Conservation (phyloP, 1,284 basidiomycete genomes). For the Volvariella volvacea region DNA sequence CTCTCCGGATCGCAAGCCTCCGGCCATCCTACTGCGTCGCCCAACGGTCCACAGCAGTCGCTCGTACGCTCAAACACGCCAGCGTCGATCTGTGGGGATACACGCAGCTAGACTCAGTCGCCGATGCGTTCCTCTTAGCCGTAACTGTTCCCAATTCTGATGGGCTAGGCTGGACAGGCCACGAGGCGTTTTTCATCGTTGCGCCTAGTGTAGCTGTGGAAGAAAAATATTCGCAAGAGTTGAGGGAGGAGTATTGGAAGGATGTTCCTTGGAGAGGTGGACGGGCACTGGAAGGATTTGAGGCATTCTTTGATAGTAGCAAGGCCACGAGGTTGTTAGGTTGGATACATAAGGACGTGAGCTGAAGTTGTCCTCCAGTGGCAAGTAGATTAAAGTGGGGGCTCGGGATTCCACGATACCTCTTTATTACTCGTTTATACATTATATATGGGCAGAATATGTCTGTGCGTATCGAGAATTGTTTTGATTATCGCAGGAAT, state of each 20-base stretch:
- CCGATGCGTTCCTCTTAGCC: constrained; percentile 58
- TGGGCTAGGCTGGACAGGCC: constrained; percentile 39
- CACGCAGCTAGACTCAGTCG: constrained; percentile 54
- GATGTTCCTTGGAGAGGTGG: constrained; percentile 48
- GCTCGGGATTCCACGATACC: too few species aligned
- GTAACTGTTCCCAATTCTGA: constrained; percentile 30
- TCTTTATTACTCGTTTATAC: too few species aligned
- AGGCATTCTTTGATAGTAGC: constrained; percentile 57
- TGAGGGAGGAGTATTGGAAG: constrained; percentile 46
- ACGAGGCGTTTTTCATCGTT: constrained; percentile 64
- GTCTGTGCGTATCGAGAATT: too few species aligned
- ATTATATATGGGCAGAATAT: too few species aligned
- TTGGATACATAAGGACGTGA: constrained; percentile 46
- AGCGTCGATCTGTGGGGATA: constrained; percentile 69
- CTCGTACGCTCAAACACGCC: constrained; percentile 20
- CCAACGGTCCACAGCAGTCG: constrained; percentile 27
- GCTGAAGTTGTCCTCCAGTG: too few species aligned
- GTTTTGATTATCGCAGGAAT: too few species aligned
- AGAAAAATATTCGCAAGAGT: constrained; percentile 23
- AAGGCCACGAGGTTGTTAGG: constrained; percentile 64
- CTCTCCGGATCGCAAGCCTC: constrained; percentile 60
- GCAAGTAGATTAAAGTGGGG: too few species aligned
- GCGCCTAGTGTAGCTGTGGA: constrained; percentile 46
- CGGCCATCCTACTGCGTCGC: constrained; percentile 59
- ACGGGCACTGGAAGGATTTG: constrained; percentile 24